phyloP scores from a whole-genome alignment of 2,329 filamentous ascomycete species.

The Cladosporium halotolerans region DNA sequence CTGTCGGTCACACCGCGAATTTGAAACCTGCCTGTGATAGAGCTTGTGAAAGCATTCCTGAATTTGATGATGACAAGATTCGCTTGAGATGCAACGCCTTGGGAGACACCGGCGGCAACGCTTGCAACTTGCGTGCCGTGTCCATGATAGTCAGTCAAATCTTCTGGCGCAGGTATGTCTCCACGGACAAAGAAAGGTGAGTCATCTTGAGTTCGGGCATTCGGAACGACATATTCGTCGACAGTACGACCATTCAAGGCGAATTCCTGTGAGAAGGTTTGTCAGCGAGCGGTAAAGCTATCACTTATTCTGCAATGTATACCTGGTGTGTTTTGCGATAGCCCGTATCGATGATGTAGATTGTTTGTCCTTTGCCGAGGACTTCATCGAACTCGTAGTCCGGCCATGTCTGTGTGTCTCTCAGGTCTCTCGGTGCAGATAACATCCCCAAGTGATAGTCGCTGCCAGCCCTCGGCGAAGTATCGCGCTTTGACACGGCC shows the following conservation, averaged over 20 bases:
- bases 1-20: background rate
- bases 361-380: background rate
- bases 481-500: background rate
- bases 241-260: background rate
- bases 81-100: background rate
- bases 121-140: background rate
- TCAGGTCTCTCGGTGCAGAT: constrained; percentile 1
- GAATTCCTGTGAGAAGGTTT: background rate
- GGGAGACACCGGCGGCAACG: background rate
- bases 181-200: background rate
- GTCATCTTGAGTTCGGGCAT: background rate
- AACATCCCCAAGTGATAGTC: constrained; percentile 3
- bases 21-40: background rate
- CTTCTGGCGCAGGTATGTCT: background rate
- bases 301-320: background rate
- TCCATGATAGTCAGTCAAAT: constrained; percentile 1
- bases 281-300: background rate
- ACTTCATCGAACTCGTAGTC: background rate
- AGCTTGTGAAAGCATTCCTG: background rate
- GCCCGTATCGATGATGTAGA: constrained; percentile 1
- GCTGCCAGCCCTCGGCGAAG: background rate
- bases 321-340: background rate
- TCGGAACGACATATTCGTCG: constrained; percentile 1
- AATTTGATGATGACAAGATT: constrained; percentile 5
- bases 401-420: background rate